These are phyloP conservation scores for Saccharomycopsis schoenii DNA, from an alignment of 805 yeast species.

Conservation along the genomic window DNA sequence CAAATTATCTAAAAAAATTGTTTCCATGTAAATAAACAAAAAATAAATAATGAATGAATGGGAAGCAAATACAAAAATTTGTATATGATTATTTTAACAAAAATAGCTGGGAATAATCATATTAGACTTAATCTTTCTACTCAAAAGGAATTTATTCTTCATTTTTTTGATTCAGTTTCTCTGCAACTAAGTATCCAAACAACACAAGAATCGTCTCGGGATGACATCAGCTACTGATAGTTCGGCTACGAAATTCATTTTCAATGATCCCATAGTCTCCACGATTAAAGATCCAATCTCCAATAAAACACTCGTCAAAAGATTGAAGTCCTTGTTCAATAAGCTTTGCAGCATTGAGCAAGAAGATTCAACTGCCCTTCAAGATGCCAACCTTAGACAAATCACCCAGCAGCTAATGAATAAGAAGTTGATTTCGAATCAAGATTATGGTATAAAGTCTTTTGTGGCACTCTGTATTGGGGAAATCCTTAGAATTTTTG, in stretches of 20 bases:
- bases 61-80: neutral
- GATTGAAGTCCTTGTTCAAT: constrained; percentile 49
- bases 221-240: neutral
- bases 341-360: constrained; percentile 43
- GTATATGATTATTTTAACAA: neutral
- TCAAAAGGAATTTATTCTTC: no score
- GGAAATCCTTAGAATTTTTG: constrained; percentile 67
- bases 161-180: no score
- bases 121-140: no score
- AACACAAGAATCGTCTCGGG: neutral
- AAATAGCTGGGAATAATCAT: neutral
- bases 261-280: constrained; percentile 42
- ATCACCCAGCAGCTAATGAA: constrained; percentile 38
- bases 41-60: neutral
- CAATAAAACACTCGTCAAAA: constrained; percentile 46
- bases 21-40: neutral
- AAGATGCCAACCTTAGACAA: constrained; percentile 28
- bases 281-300: constrained; percentile 48
- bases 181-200: no score
- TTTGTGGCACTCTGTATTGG: constrained; percentile 63
- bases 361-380: constrained; percentile 27
- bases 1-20: neutral
- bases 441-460: constrained; percentile 59
- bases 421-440: constrained; percentile 33
- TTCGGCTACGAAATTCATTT: constrained; percentile 16